Percentiles rank a stretch among this genome's conserved stretches.
Conservation (phyloP, 805 yeast genomes). For the Barnettozyma botsteinii region DNA sequence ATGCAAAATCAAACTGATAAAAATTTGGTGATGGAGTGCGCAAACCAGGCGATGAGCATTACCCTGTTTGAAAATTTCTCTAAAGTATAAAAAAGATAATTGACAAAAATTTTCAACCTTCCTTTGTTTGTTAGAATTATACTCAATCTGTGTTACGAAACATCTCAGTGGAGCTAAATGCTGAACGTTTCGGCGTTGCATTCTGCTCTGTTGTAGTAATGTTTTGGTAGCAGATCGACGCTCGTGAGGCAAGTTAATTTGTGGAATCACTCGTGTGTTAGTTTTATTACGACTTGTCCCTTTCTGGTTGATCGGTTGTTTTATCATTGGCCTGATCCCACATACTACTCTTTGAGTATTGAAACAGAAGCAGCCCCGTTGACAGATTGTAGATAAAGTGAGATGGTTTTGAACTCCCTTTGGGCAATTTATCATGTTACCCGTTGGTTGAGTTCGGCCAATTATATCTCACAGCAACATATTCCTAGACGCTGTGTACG, state of each 20-base stretch:
- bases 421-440: conserved; percentile 14
- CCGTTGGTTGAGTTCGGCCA: conserved; percentile 31
- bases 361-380: conserved; percentile 91
- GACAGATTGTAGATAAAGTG: conserved; percentile 86
- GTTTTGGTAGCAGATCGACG: conserved; percentile 56
- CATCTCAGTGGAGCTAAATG: conserved; percentile 33
- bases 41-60: conserved; percentile 9
- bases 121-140: conserved; percentile 1
- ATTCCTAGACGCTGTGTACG: conserved; percentile 99
- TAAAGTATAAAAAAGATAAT: not conserved
- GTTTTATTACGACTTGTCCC: conserved; percentile 6
- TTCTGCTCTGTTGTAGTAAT: conserved; percentile 20
- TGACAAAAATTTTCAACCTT: conserved; percentile 10
- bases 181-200: conserved; percentile 21
- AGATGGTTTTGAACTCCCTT: conserved; percentile 56
- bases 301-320: conserved; percentile 53
- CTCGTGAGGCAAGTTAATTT: conserved; percentile 35
- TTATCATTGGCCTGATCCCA: conserved; percentile 45
- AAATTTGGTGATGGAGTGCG: conserved; percentile 3
- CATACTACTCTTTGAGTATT: conserved; percentile 26
- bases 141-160: conserved; percentile 49
- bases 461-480: conserved; percentile 77
- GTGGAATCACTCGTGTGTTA: conserved; percentile 17
- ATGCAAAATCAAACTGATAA: not conserved
- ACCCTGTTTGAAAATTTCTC: conserved; percentile 3